These are phyloP conservation scores for Tylopilus sp. DNA, from an alignment of 1,284 basidiomycete species.

Conservation along the genomic window DNA sequence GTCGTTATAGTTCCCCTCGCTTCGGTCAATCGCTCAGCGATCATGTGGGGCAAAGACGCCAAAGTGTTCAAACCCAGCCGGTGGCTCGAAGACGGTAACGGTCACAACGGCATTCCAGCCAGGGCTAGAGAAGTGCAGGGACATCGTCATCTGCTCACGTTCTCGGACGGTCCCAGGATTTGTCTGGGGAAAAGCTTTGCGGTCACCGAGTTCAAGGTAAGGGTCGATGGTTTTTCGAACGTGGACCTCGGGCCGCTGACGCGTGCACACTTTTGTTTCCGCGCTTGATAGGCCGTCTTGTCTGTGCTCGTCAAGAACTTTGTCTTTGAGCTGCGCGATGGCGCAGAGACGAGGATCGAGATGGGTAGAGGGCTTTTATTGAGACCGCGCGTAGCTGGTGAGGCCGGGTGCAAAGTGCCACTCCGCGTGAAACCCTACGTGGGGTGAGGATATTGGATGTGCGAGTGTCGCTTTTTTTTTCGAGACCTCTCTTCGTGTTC, in stretches of 20 bases:
- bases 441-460: too few relatives aligned
- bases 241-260: too few relatives aligned
- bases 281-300: slow-evolving; percentile 38
- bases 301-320: too few relatives aligned
- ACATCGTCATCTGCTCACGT: slow-evolving; percentile 41
- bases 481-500: too few relatives aligned
- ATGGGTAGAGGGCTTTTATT: slow-evolving; percentile 35
- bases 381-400: slow-evolving; percentile 42
- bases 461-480: too few relatives aligned
- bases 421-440: slow-evolving; percentile 34
- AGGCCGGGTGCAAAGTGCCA: slow-evolving; percentile 40
- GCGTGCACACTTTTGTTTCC: neutral
- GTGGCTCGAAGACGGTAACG: slow-evolving; percentile 32
- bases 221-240: neutral
- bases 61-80: slow-evolving; percentile 37
- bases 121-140: slow-evolving; percentile 38
- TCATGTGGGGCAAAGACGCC: slow-evolving; percentile 43
- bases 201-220: slow-evolving; percentile 48
- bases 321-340: slow-evolving; percentile 45
- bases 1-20: slow-evolving; percentile 39
- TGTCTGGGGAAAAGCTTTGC: slow-evolving; percentile 45
- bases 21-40: slow-evolving; percentile 45
- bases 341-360: slow-evolving; percentile 39
- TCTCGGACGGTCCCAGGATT: slow-evolving; percentile 38
- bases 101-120: slow-evolving; percentile 15